Base-by-base conservation (phyloP, 768 basidiomycete species). In the Amyloporia xantha region DNA sequence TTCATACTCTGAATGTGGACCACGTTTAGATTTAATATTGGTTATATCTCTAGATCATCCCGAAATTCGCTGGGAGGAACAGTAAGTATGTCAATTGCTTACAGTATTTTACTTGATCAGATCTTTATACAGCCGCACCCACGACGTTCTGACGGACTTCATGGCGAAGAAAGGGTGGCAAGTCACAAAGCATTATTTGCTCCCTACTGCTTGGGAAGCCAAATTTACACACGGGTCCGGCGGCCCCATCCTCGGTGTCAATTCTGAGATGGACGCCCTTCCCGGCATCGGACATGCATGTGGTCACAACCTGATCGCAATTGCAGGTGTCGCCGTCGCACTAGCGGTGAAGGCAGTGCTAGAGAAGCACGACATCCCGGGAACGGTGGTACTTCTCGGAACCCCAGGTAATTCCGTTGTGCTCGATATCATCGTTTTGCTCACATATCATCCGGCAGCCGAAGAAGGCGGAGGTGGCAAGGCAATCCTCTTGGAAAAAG, bases 391-490 rank as follows among this genome's bases (percentile, higher is more conserved):
- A 17, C 68, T 91, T 6, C 70, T 91, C 5, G 88, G 88, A 7
- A 91, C 88, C 1, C 88, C 88, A 47, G 87, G 87, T 84, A 55
- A 44, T 61, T 37, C 15, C 27, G 17, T 33, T 45, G 40, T 39
- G 47, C 7, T 13, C 7, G 20, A n/a, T 35, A n/a, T 35, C 33
- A 7, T 13, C 26, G 4, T 24, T n/a, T 30, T 38, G 24, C 13
- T 35, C 20, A 1, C 47, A 19, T 26, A 13, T n/a, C 7, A 13
- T 25, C 42, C 26, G 11, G 42, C 51, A 87, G 89, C 85, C 1
- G 89, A 91, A 56, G 89, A 91, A 71, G 81, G 84, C 1, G 84
- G 87, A 2, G 71, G 72, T 20, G 90, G 89, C 4, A 92, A 92
- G 59, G 69, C 81, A 2, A 66, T 71, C 2, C 68, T 91, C n/a